These are phyloP conservation scores for Leptomonas seymouri DNA, from an alignment of 208 protist genomes.

Conservation along the genomic window DNA sequence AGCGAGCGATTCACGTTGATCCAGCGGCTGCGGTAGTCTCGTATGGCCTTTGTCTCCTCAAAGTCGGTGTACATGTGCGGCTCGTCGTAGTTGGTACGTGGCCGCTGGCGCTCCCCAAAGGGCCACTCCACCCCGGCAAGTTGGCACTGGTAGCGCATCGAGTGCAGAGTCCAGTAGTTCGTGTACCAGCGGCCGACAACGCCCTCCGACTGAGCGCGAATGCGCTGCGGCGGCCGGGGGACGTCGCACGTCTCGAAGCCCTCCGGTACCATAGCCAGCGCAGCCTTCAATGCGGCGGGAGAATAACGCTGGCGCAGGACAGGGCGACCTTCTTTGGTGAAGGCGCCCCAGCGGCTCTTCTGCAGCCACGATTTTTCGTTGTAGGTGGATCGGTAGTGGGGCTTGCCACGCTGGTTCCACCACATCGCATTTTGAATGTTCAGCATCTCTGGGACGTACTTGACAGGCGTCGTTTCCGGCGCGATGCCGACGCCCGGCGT, in stretches of 20 bases:
- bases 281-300: constrained; percentile 65
- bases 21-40: constrained; percentile 91
- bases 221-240: constrained; percentile 84
- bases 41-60: constrained; percentile 87
- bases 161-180: constrained; percentile 93
- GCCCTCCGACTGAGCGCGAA: constrained; percentile 84
- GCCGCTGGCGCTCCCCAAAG: constrained; percentile 75
- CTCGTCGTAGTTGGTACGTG: constrained; percentile 91
- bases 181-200: constrained; percentile 91
- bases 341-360: constrained; percentile 51
- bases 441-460: constrained; percentile 90
- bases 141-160: constrained; percentile 85
- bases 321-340: constrained; percentile 51
- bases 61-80: constrained; percentile 90
- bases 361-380: constrained; percentile 86
- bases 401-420: constrained; percentile 74
- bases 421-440: constrained; percentile 85
- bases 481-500: constrained; percentile 84
- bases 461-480: constrained; percentile 89
- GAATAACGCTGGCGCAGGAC: constrained; percentile 86
- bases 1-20: constrained; percentile 93
- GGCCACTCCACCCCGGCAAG: constrained; percentile 81
- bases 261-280: constrained; percentile 75
- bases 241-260: constrained; percentile 86
- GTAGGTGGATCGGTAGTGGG: constrained; percentile 67